Percentiles rank a stretch among this genome's conserved stretches.
Evolutionary conservation across 495 filamentous ascomycete genomes (phyloP).

Genomic region (Apiosordaria backusii): DNA sequence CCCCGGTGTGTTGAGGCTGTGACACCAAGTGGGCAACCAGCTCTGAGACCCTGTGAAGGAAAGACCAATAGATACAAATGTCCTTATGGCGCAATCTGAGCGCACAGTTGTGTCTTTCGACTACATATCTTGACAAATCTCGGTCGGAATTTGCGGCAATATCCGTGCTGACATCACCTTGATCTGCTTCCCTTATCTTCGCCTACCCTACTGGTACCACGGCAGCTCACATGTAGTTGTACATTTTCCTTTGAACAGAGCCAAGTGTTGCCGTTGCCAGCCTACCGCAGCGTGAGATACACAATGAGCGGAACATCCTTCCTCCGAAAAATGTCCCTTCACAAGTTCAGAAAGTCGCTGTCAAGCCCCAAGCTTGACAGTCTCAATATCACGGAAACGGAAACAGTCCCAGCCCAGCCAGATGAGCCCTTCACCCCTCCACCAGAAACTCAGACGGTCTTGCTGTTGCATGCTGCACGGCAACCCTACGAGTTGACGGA

Average conservation of each 20-base stretch:
- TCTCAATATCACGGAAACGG: background rate
- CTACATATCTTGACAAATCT: background rate
- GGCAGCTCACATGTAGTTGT: background rate
- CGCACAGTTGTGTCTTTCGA: slow-evolving; percentile 14
- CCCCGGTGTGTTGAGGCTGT: background rate
- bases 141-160: background rate
- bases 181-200: slow-evolving; percentile 6
- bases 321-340: slow-evolving; percentile 24
- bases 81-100: slow-evolving; percentile 26
- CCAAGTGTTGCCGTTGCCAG: background rate
- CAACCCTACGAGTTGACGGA: slow-evolving; percentile 41
- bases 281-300: background rate
- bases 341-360: slow-evolving; percentile 12
- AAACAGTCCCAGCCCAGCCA: background rate
- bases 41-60: background rate
- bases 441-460: slow-evolving; percentile 38
- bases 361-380: slow-evolving; percentile 6
- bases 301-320: slow-evolving; percentile 19
- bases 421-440: background rate
- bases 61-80: slow-evolving; percentile 15
- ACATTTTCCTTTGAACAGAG: background rate
- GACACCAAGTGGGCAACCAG: background rate
- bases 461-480: slow-evolving; percentile 42
- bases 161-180: background rate
- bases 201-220: background rate